Percentiles rank a stretch among this genome's conserved stretches.
Conservation (phyloP, 331 rosid genomes). For the Erythrophleum ivorense region DNA sequence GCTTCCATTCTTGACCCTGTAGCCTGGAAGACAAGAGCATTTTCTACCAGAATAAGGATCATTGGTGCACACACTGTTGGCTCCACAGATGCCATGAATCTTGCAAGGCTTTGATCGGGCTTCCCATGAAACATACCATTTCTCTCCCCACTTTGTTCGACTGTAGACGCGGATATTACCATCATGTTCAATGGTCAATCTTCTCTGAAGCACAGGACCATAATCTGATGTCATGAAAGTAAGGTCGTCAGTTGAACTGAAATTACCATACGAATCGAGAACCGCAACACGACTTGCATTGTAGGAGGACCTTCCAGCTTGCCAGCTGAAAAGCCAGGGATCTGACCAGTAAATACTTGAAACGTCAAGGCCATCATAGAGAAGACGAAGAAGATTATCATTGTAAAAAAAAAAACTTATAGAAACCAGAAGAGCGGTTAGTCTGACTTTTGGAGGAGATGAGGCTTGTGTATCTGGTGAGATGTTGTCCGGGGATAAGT, state of each 20-base stretch:
- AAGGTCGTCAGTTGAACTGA: slow-evolving; percentile 30
- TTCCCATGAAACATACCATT: slow-evolving; percentile 39
- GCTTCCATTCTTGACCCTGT: background rate
- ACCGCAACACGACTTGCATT: slow-evolving; percentile 40
- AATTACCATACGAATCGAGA: slow-evolving; percentile 43
- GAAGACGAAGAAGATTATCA: slow-evolving; percentile 35
- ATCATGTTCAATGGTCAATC: slow-evolving; percentile 43
- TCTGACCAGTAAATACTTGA: slow-evolving; percentile 51
- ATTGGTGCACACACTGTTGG: slow-evolving; percentile 43
- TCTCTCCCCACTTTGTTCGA: slow-evolving; percentile 6
- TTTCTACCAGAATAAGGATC: slow-evolving; percentile 34
- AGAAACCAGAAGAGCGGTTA: slow-evolving; percentile 43
- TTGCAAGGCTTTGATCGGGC: background rate
- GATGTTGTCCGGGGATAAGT: slow-evolving; percentile 45
- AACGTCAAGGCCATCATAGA: slow-evolving; percentile 35
- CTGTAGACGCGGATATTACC: slow-evolving; percentile 52
- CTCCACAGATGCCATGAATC: slow-evolving; percentile 50
- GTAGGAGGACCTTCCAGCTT: slow-evolving; percentile 36
- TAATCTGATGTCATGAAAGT: slow-evolving; percentile 42
- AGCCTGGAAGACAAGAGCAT: slow-evolving; percentile 43
- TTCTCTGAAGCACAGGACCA: slow-evolving; percentile 38
- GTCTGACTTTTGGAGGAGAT: slow-evolving; percentile 10
- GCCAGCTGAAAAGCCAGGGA: slow-evolving; percentile 38
- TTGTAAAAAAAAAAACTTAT: slow-evolving; percentile 39
- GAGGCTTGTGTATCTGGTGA: slow-evolving; percentile 30